These are phyloP conservation scores for Blastobotrys arbuscula DNA, from an alignment of 1,139 yeast genomes.

Conservation along the genomic window DNA sequence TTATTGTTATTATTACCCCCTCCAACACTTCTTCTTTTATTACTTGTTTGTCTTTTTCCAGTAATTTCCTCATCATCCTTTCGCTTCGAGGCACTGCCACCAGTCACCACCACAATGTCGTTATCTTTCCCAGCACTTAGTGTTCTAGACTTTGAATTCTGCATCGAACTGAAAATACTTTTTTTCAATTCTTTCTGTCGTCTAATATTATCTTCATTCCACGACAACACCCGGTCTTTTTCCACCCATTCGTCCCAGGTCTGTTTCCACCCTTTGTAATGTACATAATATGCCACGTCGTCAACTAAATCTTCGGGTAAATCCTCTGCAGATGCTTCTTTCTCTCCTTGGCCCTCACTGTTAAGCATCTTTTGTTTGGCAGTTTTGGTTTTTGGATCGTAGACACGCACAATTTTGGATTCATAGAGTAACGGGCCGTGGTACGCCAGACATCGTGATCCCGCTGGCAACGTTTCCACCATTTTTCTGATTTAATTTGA, in stretches of 20 bases:
- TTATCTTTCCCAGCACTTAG: slow-evolving; percentile 2
- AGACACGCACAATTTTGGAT: slow-evolving; percentile 68
- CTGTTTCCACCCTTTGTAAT: slow-evolving; percentile 92
- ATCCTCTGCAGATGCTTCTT: slow-evolving; percentile 27
- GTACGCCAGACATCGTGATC: slow-evolving; percentile 57
- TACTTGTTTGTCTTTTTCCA: background rate
- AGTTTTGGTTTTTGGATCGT: slow-evolving; percentile 46
- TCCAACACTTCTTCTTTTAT: background rate
- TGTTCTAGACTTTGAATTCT: slow-evolving; percentile 16
- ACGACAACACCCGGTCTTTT: slow-evolving; percentile 58
- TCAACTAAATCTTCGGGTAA: slow-evolving; percentile 43
- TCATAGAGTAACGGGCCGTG: slow-evolving; percentile 91
- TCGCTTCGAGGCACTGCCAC: background rate
- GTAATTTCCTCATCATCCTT: slow-evolving; percentile 3
- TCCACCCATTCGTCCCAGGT: slow-evolving; percentile 98
- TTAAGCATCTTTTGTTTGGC: slow-evolving; percentile 33
- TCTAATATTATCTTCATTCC: slow-evolving; percentile 61
- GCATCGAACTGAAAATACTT: slow-evolving; percentile 40
- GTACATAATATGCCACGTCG: slow-evolving; percentile 57
- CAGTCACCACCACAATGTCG: slow-evolving; percentile 7
- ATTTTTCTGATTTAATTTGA: background rate
- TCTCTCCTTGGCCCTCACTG: slow-evolving; percentile 34
- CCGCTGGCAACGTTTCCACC: slow-evolving; percentile 1
- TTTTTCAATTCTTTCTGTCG: slow-evolving; percentile 59
- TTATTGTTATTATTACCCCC: slow-evolving; percentile 18